Percentiles rank a stretch among this genome's conserved stretches.
These are phyloP conservation scores for Penicillium lagena DNA, from an alignment of 495 filamentous ascomycete species.

Conservation along the genomic window DNA sequence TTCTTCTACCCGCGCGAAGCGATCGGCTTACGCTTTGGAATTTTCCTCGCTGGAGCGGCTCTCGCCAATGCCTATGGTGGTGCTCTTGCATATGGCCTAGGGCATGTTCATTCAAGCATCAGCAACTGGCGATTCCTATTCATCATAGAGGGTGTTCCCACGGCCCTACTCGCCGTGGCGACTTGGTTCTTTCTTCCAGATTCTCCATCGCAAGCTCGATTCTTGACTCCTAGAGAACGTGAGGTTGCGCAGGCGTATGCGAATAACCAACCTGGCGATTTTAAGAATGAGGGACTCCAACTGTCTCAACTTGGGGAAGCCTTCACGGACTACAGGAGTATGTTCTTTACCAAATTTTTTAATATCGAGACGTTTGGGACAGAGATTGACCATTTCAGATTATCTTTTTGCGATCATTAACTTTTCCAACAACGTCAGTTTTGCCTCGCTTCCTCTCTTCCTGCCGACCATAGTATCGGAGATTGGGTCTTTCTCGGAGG, in stretches of 20 bases:
- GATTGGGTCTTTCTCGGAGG: slow-evolving; percentile 19
- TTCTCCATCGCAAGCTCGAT: slow-evolving; percentile 10
- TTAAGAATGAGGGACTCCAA: slow-evolving; percentile 12
- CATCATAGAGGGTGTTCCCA: slow-evolving; percentile 20
- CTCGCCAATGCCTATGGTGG: slow-evolving; percentile 12
- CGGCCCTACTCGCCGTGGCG: background rate
- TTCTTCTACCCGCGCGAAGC: slow-evolving; percentile 12
- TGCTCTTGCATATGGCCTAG: slow-evolving; percentile 11
- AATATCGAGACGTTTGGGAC: no score
- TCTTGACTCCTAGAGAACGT: slow-evolving; percentile 19
- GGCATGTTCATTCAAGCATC: slow-evolving; percentile 9
- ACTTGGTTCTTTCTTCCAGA: slow-evolving; percentile 13
- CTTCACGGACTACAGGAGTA: slow-evolving; percentile 17
- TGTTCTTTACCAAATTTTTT: background rate
- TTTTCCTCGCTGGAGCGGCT: slow-evolving; percentile 11
- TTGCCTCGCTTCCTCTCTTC: slow-evolving; percentile 24
- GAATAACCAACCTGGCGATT: slow-evolving; percentile 15
- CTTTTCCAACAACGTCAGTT: slow-evolving; percentile 23
- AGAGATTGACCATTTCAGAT: background rate
- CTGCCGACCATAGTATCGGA: slow-evolving; percentile 25
- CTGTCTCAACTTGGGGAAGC: slow-evolving; percentile 9
- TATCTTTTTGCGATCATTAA: slow-evolving; percentile 21
- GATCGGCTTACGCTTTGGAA: slow-evolving; percentile 5
- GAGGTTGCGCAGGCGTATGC: slow-evolving; percentile 10
- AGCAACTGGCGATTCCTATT: slow-evolving; percentile 34